These are phyloP conservation scores for Chenopodium album DNA, from an alignment of 148 eudicot genomes.

Conservation along the genomic window DNA sequence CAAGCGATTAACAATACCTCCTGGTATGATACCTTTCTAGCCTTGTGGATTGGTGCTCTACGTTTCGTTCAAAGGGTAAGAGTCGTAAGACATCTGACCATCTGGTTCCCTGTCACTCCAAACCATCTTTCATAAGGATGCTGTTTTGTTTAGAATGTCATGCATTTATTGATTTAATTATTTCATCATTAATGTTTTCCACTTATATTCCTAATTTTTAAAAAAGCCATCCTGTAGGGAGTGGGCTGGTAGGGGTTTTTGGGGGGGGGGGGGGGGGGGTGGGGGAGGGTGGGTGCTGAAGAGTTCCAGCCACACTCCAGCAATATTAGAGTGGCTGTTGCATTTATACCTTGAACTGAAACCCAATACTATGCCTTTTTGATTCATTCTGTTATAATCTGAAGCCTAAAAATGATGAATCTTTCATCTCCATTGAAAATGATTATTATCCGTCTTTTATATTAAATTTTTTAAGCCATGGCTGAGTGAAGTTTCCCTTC, in stretches of 20 bases:
- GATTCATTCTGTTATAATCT: background rate
- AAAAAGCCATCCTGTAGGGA: background rate
- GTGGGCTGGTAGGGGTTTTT: background rate
- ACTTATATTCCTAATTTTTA: background rate
- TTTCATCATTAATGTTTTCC: background rate
- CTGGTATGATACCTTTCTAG: constrained; percentile 86
- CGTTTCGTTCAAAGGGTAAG: constrained; percentile 89
- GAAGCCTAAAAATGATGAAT: background rate
- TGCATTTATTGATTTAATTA: background rate
- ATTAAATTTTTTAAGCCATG: background rate
- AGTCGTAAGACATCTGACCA: constrained; percentile 18
- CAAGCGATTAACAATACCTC: constrained; percentile 68
- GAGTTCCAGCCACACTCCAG: background rate
- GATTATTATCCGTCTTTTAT: background rate
- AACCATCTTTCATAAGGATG: background rate
- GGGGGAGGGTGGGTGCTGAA: background rate
- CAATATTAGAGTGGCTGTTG: background rate
- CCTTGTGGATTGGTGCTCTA: constrained; percentile 91
- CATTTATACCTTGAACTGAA: background rate
- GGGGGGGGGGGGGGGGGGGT: no score
- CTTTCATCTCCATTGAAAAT: background rate
- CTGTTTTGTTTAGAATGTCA: background rate
- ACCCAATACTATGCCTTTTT: background rate
- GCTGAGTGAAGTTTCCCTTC: background rate
- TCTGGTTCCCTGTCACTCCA: constrained; percentile 7